Evolutionary conservation across 805 yeast genomes (phyloP).

Genomic region (Saturnispora dispora): DNA sequence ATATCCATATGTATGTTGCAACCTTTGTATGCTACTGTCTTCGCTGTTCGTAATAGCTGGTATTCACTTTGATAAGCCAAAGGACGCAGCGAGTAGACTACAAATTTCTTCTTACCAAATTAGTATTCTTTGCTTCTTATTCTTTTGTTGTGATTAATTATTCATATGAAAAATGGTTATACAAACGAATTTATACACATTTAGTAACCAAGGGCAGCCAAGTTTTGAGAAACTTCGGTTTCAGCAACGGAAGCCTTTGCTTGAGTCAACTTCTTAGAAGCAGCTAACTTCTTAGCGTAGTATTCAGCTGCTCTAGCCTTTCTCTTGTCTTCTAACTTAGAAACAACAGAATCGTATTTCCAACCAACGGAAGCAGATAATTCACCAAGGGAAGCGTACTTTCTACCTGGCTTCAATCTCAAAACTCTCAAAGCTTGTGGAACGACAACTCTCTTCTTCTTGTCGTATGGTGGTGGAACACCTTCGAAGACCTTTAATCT

Average conservation of each 20-base stretch:
- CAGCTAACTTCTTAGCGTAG: constrained; percentile 97
- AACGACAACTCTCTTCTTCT: constrained; percentile 98
- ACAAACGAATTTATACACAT: constrained; percentile 17
- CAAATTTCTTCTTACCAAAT: too few relatives aligned
- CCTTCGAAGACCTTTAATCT: constrained; percentile 99
- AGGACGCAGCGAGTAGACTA: too few relatives aligned
- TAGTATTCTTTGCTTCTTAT: too few relatives aligned
- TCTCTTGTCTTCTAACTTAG: constrained; percentile 98
- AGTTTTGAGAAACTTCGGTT: constrained; percentile 84
- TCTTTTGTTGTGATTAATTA: neutral
- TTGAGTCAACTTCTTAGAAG: constrained; percentile 81
- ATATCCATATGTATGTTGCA: too few relatives aligned
- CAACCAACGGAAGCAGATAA: constrained; percentile 96
- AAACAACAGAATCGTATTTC: constrained; percentile 98
- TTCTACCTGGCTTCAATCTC: constrained; percentile 99
- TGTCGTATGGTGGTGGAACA: constrained; percentile 99
- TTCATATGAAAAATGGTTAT: constrained; percentile 1
- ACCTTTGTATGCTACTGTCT: too few relatives aligned
- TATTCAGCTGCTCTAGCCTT: constrained; percentile 98
- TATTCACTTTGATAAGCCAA: too few relatives aligned
- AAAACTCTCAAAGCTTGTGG: constrained; percentile 99
- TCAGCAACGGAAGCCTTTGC: constrained; percentile 84
- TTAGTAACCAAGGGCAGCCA: constrained; percentile 97
- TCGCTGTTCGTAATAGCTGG: too few relatives aligned
- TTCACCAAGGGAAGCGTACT: constrained; percentile 97